Base-by-base conservation (phyloP, 257 asterid species). In the Phtheirospermum japonicum region DNA sequence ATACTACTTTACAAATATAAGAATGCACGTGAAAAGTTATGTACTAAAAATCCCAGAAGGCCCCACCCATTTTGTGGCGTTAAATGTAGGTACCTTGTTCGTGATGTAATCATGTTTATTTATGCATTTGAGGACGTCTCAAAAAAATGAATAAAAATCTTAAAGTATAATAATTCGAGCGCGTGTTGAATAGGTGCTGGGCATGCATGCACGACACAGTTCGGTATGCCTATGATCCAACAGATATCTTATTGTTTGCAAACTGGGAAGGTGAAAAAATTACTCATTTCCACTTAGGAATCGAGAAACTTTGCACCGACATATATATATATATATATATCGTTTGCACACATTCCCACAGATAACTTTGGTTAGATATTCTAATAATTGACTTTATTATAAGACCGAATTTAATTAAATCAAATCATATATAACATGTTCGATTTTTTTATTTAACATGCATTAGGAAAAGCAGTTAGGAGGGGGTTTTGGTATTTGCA, bases 1-100 rank as follows among this genome's bases (percentile, higher is more conserved):
- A n/a, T n/a, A n/a, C n/a, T n/a, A n/a, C n/a, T n/a, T n/a, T n/a
- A n/a, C n/a, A n/a, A n/a, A n/a, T n/a, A n/a, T n/a, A n/a, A n/a
- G n/a, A n/a, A n/a, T n/a, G n/a, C n/a, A n/a, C n/a, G n/a, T n/a
- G n/a, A n/a, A n/a, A n/a, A n/a, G n/a, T n/a, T n/a, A n/a, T n/a
- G n/a, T n/a, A n/a, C n/a, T n/a, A n/a, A n/a, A n/a, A n/a, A 13
- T 61, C 31, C 39, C 20, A 13, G 10, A 4, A 18, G 23, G 68
- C 9, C 20, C 61, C 65, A 34, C 58, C 39, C 23, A 23, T 59
- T 34, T 5, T 59, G 72, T 67, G 66, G 72, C 57, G 7, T 34
- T 59, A n/a, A 68, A 59, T 16, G 53, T 19, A 67, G 60, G 17
- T 55, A 67, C 65, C 39, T 48, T 36, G 7, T 54, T 4, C 31